Conservation (phyloP, 805 yeast genomes). For the Yarrowia osloensis region DNA sequence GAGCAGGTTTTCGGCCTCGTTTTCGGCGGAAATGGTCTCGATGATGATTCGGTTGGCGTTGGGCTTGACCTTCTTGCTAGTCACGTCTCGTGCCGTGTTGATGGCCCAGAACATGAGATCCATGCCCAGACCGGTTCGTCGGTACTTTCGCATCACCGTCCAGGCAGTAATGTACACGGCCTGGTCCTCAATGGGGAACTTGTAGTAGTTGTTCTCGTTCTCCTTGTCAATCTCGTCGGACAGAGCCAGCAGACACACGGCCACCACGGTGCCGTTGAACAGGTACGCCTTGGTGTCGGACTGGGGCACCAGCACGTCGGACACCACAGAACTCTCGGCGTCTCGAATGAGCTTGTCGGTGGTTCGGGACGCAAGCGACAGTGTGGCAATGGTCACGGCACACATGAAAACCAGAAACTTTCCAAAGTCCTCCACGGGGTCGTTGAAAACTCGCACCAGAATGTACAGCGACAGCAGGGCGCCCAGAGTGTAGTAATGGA, state of each 20-base stretch:
- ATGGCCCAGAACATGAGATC: constrained; percentile 32
- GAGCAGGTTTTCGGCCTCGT: constrained; percentile 25
- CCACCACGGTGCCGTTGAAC: constrained; percentile 32
- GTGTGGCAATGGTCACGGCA: constrained; percentile 31
- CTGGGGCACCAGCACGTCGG: constrained; percentile 25
- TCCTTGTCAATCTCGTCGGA: constrained; percentile 18
- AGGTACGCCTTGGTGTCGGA: constrained; percentile 30
- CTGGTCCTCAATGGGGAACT: constrained; percentile 29
- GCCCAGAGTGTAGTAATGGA: constrained; percentile 28
- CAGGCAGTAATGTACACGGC: constrained; percentile 26
- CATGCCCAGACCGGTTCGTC: constrained; percentile 29
- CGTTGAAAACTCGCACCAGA: constrained; percentile 8
- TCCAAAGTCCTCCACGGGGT: constrained; percentile 29
- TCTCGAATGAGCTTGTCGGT: constrained; percentile 29
- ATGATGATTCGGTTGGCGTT: constrained; percentile 20
- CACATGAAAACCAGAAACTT: constrained; percentile 14
- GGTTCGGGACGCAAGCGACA: constrained; percentile 27
- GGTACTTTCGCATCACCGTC: constrained; percentile 32
- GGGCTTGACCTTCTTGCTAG: constrained; percentile 28
- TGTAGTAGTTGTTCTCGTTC: constrained; percentile 27
- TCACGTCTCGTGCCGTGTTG: constrained; percentile 17
- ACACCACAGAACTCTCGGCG: constrained; percentile 31
- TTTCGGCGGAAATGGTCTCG: constrained; percentile 25
- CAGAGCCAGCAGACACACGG: constrained; percentile 24
- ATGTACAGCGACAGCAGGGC: constrained; percentile 1